These are phyloP conservation scores for Cryptosporidium canis DNA, from an alignment of 169 alveolate species.

Conservation along the genomic window DNA sequence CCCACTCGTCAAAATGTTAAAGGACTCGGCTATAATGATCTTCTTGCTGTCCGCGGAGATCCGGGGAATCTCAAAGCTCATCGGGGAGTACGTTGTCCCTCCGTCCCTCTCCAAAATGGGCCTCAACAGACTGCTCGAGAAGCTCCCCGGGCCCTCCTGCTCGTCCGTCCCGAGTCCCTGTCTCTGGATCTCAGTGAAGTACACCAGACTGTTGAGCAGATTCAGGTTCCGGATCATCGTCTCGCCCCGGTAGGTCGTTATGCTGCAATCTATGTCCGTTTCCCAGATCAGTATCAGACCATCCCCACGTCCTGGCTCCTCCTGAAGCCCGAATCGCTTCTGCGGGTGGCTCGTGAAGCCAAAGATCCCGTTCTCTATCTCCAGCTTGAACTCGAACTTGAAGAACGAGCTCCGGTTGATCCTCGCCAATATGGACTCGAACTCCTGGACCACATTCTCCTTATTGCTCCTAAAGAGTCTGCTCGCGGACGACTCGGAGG, in stretches of 20 bases:
- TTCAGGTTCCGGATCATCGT: slow-evolving; percentile 22
- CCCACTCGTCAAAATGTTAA: slow-evolving; percentile 26
- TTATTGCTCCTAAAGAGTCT: neutral
- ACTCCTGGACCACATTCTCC: slow-evolving; percentile 13
- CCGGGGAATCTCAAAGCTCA: slow-evolving; percentile 26
- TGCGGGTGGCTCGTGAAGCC: slow-evolving; percentile 55
- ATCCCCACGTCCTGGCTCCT: neutral
- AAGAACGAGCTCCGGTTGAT: neutral
- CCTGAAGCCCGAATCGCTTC: neutral
- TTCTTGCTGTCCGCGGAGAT: neutral
- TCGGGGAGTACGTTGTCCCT: neutral
- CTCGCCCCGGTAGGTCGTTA: neutral
- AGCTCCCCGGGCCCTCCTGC: neutral
- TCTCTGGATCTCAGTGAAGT: slow-evolving; percentile 21
- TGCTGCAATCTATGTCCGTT: slow-evolving; percentile 52
- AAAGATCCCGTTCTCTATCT: slow-evolving; percentile 29
- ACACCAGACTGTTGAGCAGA: slow-evolving; percentile 1
- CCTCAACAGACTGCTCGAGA: neutral
- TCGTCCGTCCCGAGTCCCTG: neutral
- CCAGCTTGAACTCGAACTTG: slow-evolving; percentile 32
- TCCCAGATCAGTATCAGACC: slow-evolving; percentile 47
- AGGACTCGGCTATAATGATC: slow-evolving; percentile 35
- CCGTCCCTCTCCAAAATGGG: slow-evolving; percentile 5
- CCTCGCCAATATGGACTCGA: neutral
- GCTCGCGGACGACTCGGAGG: slow-evolving; percentile 2